Base-by-base conservation (phyloP, 1,139 yeast species). In the Magnusiomyces suaveolens region DNA sequence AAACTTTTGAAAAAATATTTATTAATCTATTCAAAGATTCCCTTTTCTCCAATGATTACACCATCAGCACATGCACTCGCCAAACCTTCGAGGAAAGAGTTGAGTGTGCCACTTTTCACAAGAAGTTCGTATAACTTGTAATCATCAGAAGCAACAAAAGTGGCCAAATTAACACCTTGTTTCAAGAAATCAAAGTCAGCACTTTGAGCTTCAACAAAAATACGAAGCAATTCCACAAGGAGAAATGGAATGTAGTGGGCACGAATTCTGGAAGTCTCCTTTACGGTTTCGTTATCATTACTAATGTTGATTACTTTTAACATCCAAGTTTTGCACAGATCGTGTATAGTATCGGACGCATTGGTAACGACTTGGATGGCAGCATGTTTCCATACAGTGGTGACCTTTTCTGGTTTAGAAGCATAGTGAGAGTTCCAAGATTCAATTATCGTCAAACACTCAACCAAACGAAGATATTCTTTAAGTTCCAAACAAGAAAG, bases 191-290 rank as follows among this genome's bases (percentile, higher is more conserved):
- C 64, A 36, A 66, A 63, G 46, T 71, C 69, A 1, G 61, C 59
- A 12, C 62, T 62, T 39, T 72, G 64, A 4, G 71, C 66, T 38
- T 68, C 62, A 56, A 80, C 76, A 60, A 80, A 76, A 8, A 82
- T 77, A 50, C 76, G 74, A 56, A 82, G 78, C 50, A 85, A 70
- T 60, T 83, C 86, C 55, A 84, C 79, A 39, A 87, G 74, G 55
- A 87, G 69, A 60, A 78, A 80, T 21, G 96, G 95, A n/a, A 87
- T 77, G 66, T 87, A 88, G 23, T 83, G 69, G 8, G 81, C 74
- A 64, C 95, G 77, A 54, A 85, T 72, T 53, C 58, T 52, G 8
- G 38, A 36, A 3, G 51, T 48, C 38, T 48, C 43, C 12, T 29
- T 29, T 29, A 29, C 36, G 6, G 36, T 12, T 25, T 43, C 51